Conservation (phyloP, 73 alveolate species). For the Paramecium biaurelia region DNA sequence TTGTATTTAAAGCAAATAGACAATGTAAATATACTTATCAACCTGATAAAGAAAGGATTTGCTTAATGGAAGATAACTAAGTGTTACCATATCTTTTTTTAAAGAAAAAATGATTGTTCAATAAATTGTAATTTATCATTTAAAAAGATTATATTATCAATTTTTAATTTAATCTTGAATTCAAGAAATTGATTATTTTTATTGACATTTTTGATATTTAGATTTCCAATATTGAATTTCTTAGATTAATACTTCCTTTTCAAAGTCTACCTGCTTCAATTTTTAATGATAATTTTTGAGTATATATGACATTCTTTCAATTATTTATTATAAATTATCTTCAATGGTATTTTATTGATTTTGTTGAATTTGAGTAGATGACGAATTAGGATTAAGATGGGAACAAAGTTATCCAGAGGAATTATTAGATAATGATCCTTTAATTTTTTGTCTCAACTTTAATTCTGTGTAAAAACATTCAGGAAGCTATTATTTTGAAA, state of each 20-base stretch:
- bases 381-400: neutral
- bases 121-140: neutral
- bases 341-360: neutral
- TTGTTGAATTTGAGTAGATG: neutral
- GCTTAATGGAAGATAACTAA: neutral
- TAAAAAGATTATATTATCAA: neutral
- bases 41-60: neutral
- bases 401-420: neutral
- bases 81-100: neutral
- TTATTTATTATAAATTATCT: neutral
- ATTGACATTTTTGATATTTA: neutral
- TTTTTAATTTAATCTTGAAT: neutral
- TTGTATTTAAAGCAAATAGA: neutral
- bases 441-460: neutral
- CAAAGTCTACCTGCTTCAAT: neutral
- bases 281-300: neutral
- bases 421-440: neutral
- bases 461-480: neutral
- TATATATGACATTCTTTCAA: neutral
- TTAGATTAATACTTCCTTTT: conserved; percentile 10
- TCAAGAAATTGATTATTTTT: neutral
- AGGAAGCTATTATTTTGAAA: neutral
- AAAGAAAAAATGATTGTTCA: neutral
- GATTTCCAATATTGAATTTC: conserved; percentile 29
- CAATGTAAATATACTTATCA: neutral